Conservation (phyloP, 306 rosid species). For the Casuarina equisetifolia region DNA sequence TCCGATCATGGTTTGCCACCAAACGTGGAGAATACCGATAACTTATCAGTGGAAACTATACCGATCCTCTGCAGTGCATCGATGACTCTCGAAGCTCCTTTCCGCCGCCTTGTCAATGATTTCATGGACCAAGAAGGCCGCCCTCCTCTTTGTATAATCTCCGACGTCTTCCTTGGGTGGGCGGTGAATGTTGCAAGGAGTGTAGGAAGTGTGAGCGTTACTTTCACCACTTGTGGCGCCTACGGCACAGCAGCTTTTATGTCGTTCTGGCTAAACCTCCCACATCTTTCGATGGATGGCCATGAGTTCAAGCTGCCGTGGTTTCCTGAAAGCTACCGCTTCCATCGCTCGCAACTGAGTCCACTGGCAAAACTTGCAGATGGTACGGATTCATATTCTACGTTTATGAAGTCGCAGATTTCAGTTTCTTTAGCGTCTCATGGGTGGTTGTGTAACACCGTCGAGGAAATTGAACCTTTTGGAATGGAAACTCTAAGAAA, state of each 20-base stretch:
- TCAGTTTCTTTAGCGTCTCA: constrained; percentile 38
- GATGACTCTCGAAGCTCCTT: constrained; percentile 46
- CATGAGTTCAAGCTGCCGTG: constrained; percentile 53
- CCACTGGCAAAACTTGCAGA: constrained; percentile 41
- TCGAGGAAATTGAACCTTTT: constrained; percentile 56
- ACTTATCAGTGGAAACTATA: constrained; percentile 27
- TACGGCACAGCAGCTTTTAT: constrained; percentile 69
- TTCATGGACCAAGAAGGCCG: constrained; percentile 42
- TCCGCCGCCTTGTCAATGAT: constrained; percentile 31
- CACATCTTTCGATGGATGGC: constrained; percentile 41
- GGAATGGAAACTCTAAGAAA: constrained; percentile 54
- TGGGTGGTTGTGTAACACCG: constrained; percentile 72
- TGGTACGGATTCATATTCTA: constrained; percentile 60
- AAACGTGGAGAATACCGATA: constrained; percentile 58
- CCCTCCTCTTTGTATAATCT: constrained; percentile 41
- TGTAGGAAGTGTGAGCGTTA: constrained; percentile 34
- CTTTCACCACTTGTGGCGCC: constrained; percentile 70
- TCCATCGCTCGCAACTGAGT: constrained; percentile 47
- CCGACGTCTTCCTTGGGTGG: constrained; percentile 67
- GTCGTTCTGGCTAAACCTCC: constrained; percentile 65
- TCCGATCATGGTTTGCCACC: constrained; percentile 50
- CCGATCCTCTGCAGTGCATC: constrained; percentile 37
- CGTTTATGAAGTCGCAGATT: constrained; percentile 41
- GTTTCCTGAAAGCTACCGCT: constrained; percentile 50
- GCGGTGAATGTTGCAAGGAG: constrained; percentile 46